These are phyloP conservation scores for Plasmopara halstedii DNA, from an alignment of 352 stramenopile genomes.

Conservation along the genomic window DNA sequence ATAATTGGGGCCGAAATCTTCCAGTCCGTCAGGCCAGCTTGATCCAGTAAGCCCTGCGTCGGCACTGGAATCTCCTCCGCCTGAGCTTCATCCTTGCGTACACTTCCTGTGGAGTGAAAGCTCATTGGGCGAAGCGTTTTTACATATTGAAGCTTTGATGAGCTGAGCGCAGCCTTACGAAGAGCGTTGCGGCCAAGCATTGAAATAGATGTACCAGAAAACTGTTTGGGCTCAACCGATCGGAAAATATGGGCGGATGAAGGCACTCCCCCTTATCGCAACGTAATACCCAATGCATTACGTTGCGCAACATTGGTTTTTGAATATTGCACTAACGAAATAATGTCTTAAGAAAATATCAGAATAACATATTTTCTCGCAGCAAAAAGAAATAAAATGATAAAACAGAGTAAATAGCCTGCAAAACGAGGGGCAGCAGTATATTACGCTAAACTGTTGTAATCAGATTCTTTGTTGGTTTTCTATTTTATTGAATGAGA, in stretches of 20 bases:
- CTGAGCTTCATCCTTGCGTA: slow-evolving; percentile 47
- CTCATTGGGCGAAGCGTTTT: slow-evolving; percentile 37
- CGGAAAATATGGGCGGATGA: slow-evolving; percentile 9
- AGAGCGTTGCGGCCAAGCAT: slow-evolving; percentile 78
- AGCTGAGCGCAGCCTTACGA: slow-evolving; percentile 47
- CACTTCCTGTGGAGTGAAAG: slow-evolving; percentile 55
- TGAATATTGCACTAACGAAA: no score
- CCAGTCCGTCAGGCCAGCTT: slow-evolving; percentile 74
- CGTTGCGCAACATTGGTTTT: no score
- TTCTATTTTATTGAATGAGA: no score
- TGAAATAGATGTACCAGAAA: neutral
- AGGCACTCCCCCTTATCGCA: slow-evolving; percentile 14
- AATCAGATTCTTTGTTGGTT: no score
- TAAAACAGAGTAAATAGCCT: no score
- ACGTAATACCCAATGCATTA: no score
- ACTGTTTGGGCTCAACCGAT: slow-evolving; percentile 4
- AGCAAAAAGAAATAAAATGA: no score
- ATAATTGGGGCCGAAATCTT: slow-evolving; percentile 77
- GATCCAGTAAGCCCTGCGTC: slow-evolving; percentile 47
- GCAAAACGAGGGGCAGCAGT: no score
- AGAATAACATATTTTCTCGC: no score
- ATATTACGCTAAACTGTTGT: no score
- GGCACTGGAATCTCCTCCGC: slow-evolving; percentile 28
- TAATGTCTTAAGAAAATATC: no score
- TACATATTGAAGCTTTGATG: slow-evolving; percentile 33